Evolutionary conservation across 306 rosid genomes (phyloP).

Genomic region (Cicer chorassanicum): DNA sequence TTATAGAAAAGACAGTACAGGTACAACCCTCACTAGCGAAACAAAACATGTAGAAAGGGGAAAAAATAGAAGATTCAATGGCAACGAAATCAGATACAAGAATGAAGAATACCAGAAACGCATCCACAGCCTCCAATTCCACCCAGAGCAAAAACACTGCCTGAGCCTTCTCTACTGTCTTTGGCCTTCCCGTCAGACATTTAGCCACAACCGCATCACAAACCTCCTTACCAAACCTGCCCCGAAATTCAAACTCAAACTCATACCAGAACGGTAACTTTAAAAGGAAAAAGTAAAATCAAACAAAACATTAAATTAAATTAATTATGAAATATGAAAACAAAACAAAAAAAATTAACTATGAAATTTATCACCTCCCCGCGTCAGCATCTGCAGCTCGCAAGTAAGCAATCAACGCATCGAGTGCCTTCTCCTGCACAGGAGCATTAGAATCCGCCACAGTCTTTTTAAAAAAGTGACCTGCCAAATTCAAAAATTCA

Average conservation of each 20-base stretch:
- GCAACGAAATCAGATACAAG: conserved; percentile 9
- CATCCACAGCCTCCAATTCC: conserved; percentile 96
- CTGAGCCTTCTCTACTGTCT: conserved; percentile 99
- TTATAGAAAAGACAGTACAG: background rate
- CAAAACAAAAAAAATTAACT: background rate
- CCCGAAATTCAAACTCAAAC: conserved; percentile 31
- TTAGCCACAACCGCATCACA: conserved; percentile 92
- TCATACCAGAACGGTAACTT: conserved; percentile 22
- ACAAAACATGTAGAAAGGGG: conserved; percentile 6
- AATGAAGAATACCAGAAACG: conserved; percentile 73
- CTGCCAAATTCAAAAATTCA: conserved; percentile 51
- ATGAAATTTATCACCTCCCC: conserved; percentile 61
- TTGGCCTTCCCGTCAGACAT: conserved; percentile 96
- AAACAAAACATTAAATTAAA: conserved; percentile 41
- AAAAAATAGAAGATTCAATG: conserved; percentile 1
- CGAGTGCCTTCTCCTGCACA: conserved; percentile 97
- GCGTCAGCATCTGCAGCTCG: conserved; percentile 98
- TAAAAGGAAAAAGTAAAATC: background rate
- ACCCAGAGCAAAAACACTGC: conserved; percentile 93
- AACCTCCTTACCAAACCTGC: conserved; percentile 83
- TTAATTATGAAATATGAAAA: background rate
- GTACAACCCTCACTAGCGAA: conserved; percentile 4
- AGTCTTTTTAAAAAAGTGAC: conserved; percentile 80
- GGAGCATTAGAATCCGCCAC: conserved; percentile 96
- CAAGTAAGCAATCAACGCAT: conserved; percentile 87